These are phyloP conservation scores for Auricularia cornea DNA, from an alignment of 768 basidiomycete genomes.

Conservation along the genomic window DNA sequence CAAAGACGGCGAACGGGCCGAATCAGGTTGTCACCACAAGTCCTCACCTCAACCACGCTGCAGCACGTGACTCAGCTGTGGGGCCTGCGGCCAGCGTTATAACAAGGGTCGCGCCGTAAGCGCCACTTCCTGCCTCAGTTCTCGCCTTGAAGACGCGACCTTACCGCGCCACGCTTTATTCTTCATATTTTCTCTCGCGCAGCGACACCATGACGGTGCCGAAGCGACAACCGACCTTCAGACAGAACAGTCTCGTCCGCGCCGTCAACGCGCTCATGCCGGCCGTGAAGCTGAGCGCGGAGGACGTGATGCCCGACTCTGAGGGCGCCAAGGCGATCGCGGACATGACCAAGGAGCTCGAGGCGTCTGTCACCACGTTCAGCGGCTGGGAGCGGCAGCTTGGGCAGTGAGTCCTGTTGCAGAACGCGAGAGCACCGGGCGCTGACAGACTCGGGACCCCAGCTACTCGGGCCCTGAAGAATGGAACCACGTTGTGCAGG, in stretches of 20 bases:
- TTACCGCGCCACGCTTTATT: too few relatives aligned
- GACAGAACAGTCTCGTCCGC: background rate
- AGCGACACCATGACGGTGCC: background rate
- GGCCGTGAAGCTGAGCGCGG: background rate
- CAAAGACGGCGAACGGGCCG: too few relatives aligned
- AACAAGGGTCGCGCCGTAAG: too few relatives aligned
- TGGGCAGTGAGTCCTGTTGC: background rate
- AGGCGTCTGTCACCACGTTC: background rate
- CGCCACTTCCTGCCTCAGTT: too few relatives aligned
- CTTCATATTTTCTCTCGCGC: too few relatives aligned
- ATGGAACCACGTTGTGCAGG: background rate
- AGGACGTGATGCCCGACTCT: background rate
- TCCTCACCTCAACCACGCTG: too few relatives aligned
- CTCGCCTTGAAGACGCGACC: too few relatives aligned
- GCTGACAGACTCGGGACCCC: background rate
- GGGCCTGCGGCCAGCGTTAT: too few relatives aligned
- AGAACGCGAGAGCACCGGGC: background rate
- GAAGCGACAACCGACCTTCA: background rate
- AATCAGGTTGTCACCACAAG: too few relatives aligned
- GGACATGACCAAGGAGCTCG: constrained; percentile 2
- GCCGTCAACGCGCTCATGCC: constrained; percentile 1
- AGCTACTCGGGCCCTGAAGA: background rate
- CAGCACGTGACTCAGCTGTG: too few relatives aligned
- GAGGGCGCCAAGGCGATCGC: background rate
- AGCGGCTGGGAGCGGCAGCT: background rate